Base-by-base conservation (phyloP, 2,329 filamentous ascomycete genomes). In the Epichloe glyceriae region DNA sequence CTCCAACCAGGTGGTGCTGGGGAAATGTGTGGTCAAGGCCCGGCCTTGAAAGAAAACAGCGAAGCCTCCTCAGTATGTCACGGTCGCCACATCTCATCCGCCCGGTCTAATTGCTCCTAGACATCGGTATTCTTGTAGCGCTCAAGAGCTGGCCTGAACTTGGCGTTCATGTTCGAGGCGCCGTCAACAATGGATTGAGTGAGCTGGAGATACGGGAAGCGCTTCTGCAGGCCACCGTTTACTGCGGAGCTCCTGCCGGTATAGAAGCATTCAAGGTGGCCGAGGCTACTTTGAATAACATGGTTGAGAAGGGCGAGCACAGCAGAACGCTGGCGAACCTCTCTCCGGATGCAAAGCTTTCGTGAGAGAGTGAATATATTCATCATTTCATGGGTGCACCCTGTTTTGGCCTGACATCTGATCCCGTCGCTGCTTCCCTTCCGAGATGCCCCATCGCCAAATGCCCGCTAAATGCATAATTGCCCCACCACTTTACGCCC, bases 1-100 rank as follows among this genome's bases (percentile, higher is more conserved):
- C 19, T 14, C 35, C 19, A 6, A 19, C 7, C 19, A 49, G 47
- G 44, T 58, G 56, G 50, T 76, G 75, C 65, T 84, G 80, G 80
- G 79, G 79, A 15, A 72, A 72, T 51, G 71, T 77, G 19, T 84
- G 80, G 80, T 74, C 75, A 2, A 73, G 80, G 2, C 79, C 79
- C 0, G 81, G 80, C 0, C 71, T 84, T 5, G 72, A 75, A 15
- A 70, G 75, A 49, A 79, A 82, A 61, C 75, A 78, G 50, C 72
- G 80, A 44, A 77, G 34, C 45, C 41, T 51, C 8, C 34, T 51
- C 59, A 60, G 83, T 61, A 76, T 15, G 50, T 45, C 26, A 15
- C 14, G 5, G 5, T 20, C 26, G 19, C 22, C 12, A 11, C 5
- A 12, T 12, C 11, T 19, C 34, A 38, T 35, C 20, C 42, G n/a